Evolutionary conservation across 345 rosid genomes (phyloP).

Genomic region (Eucalyptus marginata): DNA sequence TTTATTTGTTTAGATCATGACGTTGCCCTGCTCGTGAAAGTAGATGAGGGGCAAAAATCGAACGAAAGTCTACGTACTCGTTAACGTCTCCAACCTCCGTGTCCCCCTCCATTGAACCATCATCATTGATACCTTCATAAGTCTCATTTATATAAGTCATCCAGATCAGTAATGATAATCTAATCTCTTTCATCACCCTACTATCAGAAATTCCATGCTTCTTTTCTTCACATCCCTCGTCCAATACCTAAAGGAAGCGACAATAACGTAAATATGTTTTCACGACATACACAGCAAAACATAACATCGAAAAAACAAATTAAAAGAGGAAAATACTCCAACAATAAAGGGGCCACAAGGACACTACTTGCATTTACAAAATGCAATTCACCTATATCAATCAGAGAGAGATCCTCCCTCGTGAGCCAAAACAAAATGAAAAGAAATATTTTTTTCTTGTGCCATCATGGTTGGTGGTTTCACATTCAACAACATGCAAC

Average conservation of each 20-base stretch:
- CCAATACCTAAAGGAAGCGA: neutral
- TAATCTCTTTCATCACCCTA: neutral
- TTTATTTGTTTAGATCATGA: neutral
- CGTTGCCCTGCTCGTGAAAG: neutral
- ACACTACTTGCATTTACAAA: neutral
- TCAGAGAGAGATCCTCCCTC: neutral
- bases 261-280: too few species aligned
- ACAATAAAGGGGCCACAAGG: neutral
- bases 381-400: neutral
- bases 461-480: accelerated
- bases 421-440: too few species aligned
- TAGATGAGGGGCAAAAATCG: neutral
- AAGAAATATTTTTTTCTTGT: too few species aligned
- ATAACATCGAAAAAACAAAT: neutral
- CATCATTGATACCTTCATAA: neutral
- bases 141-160: neutral
- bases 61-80: neutral
- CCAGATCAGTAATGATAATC: neutral
- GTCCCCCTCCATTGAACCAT: neutral
- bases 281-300: neutral
- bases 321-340: neutral
- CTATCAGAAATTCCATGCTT: neutral
- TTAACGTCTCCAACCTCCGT: neutral
- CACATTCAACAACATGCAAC: neutral
- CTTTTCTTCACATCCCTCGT: neutral